Evolutionary conservation across 129 eudicot genomes (phyloP).

Genomic region (Artemisia tridentata): DNA sequence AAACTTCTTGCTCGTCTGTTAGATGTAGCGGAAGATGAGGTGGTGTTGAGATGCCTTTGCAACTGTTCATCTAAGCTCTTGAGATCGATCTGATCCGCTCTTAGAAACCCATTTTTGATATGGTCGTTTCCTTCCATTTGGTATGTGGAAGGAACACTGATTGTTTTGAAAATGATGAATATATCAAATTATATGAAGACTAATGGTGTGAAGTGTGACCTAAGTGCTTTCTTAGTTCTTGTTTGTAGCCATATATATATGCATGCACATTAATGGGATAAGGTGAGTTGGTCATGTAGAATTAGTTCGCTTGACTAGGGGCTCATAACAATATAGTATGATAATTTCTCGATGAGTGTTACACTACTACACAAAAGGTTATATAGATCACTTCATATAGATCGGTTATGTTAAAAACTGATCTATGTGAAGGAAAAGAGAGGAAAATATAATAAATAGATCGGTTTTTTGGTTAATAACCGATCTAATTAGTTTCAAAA

Average conservation of each 20-base stretch:
- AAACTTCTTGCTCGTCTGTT: constrained; percentile 41
- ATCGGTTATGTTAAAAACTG: too few relatives aligned
- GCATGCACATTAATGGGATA: constrained; percentile 30
- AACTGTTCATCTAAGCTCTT: constrained; percentile 91
- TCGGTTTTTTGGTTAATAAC: too few relatives aligned
- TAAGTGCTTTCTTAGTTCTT: background rate
- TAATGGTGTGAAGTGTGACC: constrained; percentile 6
- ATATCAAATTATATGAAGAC: background rate
- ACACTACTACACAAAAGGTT: too few relatives aligned
- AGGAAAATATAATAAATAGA: too few relatives aligned
- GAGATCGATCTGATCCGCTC: constrained; percentile 96
- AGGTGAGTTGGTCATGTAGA: constrained; percentile 14
- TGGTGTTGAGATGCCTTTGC: constrained; percentile 60
- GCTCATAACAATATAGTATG: too few relatives aligned
- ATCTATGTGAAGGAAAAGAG: too few relatives aligned
- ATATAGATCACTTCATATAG: too few relatives aligned
- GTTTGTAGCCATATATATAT: constrained; percentile 4
- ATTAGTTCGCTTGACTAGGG: background rate
- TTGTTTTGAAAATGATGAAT: constrained; percentile 9
- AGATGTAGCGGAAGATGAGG: constrained; percentile 34
- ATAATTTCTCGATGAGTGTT: too few relatives aligned
- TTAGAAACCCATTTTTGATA: constrained; percentile 51
- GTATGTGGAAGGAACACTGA: constrained; percentile 2
- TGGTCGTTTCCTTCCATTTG: constrained; percentile 40
- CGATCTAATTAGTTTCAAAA: too few relatives aligned